Evolutionary conservation across 1,284 basidiomycete genomes (phyloP).

Genomic region (Schizophyllum amplum): DNA sequence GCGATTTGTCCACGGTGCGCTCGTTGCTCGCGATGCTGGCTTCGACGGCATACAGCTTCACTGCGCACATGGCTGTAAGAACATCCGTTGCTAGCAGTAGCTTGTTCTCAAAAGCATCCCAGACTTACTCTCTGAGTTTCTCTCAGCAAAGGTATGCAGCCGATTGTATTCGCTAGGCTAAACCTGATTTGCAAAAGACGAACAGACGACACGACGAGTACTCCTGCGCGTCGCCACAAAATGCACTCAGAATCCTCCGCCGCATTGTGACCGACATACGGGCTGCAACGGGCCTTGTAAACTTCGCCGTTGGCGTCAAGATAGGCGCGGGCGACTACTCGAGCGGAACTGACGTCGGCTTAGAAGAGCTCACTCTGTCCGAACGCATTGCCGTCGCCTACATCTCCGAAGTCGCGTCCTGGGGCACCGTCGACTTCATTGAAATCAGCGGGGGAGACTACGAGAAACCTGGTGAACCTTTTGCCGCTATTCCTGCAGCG

Average conservation of each 20-base stretch:
- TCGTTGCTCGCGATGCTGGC: conserved; percentile 59
- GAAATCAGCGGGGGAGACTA: conserved; percentile 88
- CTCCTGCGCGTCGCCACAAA: conserved; percentile 30
- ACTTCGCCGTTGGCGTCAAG: conserved; percentile 81
- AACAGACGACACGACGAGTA: conserved; percentile 66
- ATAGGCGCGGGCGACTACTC: conserved; percentile 85
- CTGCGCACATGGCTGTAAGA: conserved; percentile 81
- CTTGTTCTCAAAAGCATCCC: conserved; percentile 4
- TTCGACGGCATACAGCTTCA: conserved; percentile 92
- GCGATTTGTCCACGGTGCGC: conserved; percentile 66
- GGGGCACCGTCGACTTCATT: conserved; percentile 70
- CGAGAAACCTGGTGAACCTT: conserved; percentile 56
- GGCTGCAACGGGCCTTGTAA: conserved; percentile 33
- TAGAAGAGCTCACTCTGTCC: conserved; percentile 18
- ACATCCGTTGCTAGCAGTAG: not conserved
- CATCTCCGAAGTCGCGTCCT: conserved; percentile 53
- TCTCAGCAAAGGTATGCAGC: conserved; percentile 67
- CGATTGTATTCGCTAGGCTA: no score
- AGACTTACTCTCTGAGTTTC: conserved; percentile 83
- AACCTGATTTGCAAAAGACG: no score
- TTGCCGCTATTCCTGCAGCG: not conserved
- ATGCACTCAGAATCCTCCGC: conserved; percentile 53
- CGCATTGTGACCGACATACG: conserved; percentile 62
- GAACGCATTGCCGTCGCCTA: conserved; percentile 56
- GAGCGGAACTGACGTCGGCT: conserved; percentile 31